Percentiles rank a stretch among this genome's conserved stretches.
These are phyloP conservation scores for Cymbopogon flexuosus DNA, from an alignment of 202 grass and related monocot species.

Conservation along the genomic window DNA sequence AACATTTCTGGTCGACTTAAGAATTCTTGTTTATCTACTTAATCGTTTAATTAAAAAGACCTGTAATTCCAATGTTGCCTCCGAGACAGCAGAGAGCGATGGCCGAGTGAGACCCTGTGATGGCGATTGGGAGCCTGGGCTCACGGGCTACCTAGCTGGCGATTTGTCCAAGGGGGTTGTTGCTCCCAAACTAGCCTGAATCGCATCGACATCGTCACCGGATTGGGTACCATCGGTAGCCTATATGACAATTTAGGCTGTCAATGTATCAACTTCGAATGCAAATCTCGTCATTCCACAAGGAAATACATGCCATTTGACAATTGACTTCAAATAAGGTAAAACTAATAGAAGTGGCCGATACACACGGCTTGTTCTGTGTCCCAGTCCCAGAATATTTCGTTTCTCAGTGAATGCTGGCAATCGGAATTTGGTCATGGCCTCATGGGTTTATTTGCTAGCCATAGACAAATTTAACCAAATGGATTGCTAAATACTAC, in stretches of 20 bases:
- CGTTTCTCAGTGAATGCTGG: not conserved
- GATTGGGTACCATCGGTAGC: not conserved
- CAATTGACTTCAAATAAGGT: not conserved
- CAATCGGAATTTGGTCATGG: not conserved
- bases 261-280: not conserved
- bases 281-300: not conserved
- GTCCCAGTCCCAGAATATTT: not conserved
- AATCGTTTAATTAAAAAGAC: not conserved
- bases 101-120: not conserved
- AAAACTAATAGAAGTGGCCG: not conserved
- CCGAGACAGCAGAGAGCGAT: not conserved
- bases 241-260: not conserved
- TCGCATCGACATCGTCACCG: not conserved
- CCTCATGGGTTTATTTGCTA: not conserved
- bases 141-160: not conserved
- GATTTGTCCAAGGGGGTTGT: not conserved
- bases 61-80: not conserved
- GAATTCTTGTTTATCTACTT: not conserved
- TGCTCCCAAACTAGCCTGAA: not conserved
- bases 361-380: not conserved
- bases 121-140: not conserved
- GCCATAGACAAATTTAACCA: not conserved
- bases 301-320: not conserved
- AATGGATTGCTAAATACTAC: not conserved
- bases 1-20: conserved; percentile 29